phyloP scores from a whole-genome alignment of 768 basidiomycete species.

The Trametes punicea region DNA sequence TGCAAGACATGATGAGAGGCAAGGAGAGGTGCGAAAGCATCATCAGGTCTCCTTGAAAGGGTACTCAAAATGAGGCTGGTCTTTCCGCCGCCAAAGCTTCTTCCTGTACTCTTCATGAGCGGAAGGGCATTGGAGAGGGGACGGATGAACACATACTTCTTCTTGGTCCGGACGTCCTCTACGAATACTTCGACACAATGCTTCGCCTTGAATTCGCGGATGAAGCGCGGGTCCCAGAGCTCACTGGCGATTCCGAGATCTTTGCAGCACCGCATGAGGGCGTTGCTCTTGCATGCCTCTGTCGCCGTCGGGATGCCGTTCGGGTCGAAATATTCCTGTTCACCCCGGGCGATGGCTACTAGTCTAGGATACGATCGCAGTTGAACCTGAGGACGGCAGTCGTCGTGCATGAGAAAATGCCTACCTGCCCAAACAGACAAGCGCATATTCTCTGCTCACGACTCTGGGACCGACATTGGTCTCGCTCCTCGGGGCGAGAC shows the following conservation, averaged over 20 bases:
- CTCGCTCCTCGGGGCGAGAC: conserved; percentile 89
- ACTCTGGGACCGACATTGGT: conserved; percentile 85
- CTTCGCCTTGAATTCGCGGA: conserved; percentile 86
- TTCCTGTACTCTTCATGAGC: conserved; percentile 48
- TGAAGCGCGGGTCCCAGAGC: conserved; percentile 96
- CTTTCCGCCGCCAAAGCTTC: conserved; percentile 88
- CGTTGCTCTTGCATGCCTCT: conserved; percentile 95
- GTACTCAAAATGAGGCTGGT: conserved; percentile 81
- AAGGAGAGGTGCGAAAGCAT: neutral
- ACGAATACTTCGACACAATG: conserved; percentile 83
- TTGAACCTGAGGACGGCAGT: neutral
- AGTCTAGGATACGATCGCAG: conserved; percentile 46
- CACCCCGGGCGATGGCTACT: conserved; percentile 87
- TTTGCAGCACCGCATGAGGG: conserved; percentile 96
- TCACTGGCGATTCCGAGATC: conserved; percentile 95
- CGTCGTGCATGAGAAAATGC: conserved; percentile 28
- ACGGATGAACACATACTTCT: conserved; percentile 63
- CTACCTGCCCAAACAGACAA: conserved; percentile 89
- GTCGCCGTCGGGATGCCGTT: conserved; percentile 89
- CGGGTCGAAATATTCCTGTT: conserved; percentile 95
- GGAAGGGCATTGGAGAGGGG: neutral
- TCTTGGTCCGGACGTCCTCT: conserved; percentile 81
- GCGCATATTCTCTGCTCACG: conserved; percentile 91
- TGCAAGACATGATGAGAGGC: neutral
- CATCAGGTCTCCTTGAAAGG: conserved; percentile 68